Evolutionary conservation across 805 yeast genomes (phyloP).

Genomic region (Saccharomycopsis amapae): DNA sequence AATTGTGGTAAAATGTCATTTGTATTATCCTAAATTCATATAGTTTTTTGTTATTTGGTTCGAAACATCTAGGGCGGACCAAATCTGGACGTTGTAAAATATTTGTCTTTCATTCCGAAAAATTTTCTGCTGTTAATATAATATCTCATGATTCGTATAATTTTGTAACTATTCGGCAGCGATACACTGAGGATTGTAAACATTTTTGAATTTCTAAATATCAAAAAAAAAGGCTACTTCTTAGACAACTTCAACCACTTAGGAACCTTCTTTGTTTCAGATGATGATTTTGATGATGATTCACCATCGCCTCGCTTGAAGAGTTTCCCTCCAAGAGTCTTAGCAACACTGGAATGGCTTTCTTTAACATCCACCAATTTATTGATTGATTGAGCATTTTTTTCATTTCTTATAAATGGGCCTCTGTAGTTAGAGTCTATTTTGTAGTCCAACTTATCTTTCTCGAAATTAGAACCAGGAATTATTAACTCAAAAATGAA

Average conservation of each 20-base stretch:
- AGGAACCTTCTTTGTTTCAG: constrained; percentile 25
- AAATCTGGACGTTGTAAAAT: too few species aligned
- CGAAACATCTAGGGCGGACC: too few species aligned
- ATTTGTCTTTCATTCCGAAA: too few species aligned
- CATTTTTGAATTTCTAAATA: too few species aligned
- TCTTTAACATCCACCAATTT: constrained; percentile 3
- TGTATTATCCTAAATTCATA: too few species aligned
- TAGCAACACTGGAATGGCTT: constrained; percentile 15
- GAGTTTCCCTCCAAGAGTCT: not conserved
- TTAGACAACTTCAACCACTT: constrained; percentile 31
- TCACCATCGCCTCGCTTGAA: not conserved
- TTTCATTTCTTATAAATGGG: constrained; percentile 24
- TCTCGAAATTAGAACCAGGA: constrained; percentile 22
- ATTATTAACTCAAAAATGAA: constrained; percentile 19
- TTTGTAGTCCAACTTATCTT: constrained; percentile 3
- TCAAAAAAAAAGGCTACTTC: constrained; percentile 20
- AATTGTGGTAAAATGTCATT: too few species aligned
- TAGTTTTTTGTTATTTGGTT: too few species aligned
- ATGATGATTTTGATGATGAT: not conserved
- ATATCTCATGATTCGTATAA: too few species aligned
- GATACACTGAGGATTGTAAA: too few species aligned
- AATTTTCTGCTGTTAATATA: too few species aligned
- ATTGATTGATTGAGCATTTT: constrained; percentile 10
- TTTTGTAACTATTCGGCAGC: too few species aligned
- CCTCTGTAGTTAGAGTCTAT: constrained; percentile 18